Conservation (phyloP, 2,329 filamentous ascomycete species). For the Phyllosticta citribraziliensis region DNA sequence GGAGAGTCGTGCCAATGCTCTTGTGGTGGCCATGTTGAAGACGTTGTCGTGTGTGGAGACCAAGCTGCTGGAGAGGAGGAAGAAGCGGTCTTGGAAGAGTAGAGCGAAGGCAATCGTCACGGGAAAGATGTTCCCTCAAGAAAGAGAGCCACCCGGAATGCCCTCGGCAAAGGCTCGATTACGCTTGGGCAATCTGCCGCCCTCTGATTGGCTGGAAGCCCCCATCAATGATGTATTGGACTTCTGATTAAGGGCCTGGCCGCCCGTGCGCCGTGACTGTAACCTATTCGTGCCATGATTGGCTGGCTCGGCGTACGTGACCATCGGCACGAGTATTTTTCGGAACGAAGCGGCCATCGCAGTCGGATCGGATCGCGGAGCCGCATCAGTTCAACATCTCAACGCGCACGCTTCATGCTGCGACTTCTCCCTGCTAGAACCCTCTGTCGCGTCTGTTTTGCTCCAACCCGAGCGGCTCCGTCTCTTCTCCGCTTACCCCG, state of each 20-base stretch:
- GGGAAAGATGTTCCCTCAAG: background rate
- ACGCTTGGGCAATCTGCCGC: background rate
- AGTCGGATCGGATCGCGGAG: background rate
- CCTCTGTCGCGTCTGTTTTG: background rate
- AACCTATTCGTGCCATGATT: background rate
- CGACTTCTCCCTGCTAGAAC: background rate
- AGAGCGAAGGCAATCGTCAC: background rate
- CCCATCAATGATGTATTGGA: background rate
- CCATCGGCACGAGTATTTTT: slow-evolving; percentile 8
- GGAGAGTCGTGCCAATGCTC: slow-evolving; percentile 28
- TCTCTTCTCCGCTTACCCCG: background rate
- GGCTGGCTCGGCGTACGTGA: background rate
- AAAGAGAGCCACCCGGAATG: slow-evolving; percentile 1
- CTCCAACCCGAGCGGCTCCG: background rate
- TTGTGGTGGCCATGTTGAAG: slow-evolving; percentile 25
- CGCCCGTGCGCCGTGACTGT: background rate
- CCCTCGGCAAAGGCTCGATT: slow-evolving; percentile 5
- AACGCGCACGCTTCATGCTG: background rate
- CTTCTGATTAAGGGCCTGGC: background rate
- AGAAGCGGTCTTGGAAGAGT: background rate
- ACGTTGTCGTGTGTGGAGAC: background rate
- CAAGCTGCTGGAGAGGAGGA: background rate
- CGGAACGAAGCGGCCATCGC: background rate
- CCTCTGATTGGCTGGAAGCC: slow-evolving; percentile 1
- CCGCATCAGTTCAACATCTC: background rate